Conservation (phyloP, 1,139 yeast genomes). For the Saccharomyces hybrid region DNA sequence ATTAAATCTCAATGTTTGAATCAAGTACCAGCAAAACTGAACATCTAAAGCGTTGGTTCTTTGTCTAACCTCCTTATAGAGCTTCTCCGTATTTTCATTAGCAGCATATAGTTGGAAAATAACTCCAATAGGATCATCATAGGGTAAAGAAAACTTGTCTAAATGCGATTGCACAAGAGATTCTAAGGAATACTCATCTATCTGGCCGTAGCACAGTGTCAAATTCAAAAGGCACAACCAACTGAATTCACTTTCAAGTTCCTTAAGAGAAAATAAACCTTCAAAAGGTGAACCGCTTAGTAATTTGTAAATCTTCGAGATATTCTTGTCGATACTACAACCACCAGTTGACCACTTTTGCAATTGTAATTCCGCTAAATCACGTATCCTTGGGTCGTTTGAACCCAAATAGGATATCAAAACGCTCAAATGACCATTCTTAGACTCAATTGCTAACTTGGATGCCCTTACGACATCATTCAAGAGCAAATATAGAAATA, state of each 20-base stretch:
- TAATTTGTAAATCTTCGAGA: constrained; percentile 55
- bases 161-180: constrained; percentile 29
- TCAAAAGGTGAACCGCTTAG: constrained; percentile 49
- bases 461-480: constrained; percentile 60
- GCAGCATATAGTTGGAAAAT: constrained; percentile 40
- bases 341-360: constrained; percentile 48
- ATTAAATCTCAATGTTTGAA: constrained; percentile 37
- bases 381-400: constrained; percentile 49
- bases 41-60: constrained; percentile 26
- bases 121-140: constrained; percentile 29
- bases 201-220: constrained; percentile 52
- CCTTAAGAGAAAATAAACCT: constrained; percentile 18
- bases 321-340: constrained; percentile 27
- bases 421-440: constrained; percentile 62
- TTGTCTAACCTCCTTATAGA: constrained; percentile 20
- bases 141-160: constrained; percentile 27
- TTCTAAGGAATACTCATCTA: constrained; percentile 34
- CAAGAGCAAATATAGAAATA: constrained; percentile 47
- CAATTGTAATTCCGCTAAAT: constrained; percentile 54
- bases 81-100: constrained; percentile 26
- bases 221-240: constrained; percentile 64
- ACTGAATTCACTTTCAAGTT: constrained; percentile 43
- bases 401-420: constrained; percentile 67
- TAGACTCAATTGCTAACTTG: constrained; percentile 46
- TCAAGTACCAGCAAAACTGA: constrained; percentile 50